phyloP scores from a whole-genome alignment of 208 protist species.

The Naegleria lovaniensis region DNA sequence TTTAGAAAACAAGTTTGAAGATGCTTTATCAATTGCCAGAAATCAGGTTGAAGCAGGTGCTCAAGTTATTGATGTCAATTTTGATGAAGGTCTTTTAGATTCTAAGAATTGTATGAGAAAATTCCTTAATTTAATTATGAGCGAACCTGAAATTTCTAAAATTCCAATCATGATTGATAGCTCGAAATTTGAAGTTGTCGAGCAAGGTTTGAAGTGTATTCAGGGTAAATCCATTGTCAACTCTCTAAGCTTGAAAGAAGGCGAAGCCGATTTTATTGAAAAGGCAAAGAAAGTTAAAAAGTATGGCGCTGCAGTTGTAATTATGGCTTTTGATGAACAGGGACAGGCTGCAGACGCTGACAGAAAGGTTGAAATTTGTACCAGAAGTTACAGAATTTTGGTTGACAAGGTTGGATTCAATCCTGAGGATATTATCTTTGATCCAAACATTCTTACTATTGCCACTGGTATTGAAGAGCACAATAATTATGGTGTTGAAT shows the following conservation, averaged over 20 bases:
- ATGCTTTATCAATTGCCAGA: slow-evolving; percentile 55
- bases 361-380: slow-evolving; percentile 83
- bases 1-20: slow-evolving; percentile 74
- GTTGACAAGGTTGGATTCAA: slow-evolving; percentile 63
- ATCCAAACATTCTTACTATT: slow-evolving; percentile 95
- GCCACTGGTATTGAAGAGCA: slow-evolving; percentile 91
- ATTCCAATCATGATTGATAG: slow-evolving; percentile 94
- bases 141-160: slow-evolving; percentile 81
- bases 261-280: slow-evolving; percentile 83
- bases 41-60: slow-evolving; percentile 85
- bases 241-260: slow-evolving; percentile 89
- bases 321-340: slow-evolving; percentile 91
- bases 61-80: slow-evolving; percentile 92
- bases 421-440: slow-evolving; percentile 90
- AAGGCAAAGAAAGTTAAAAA: slow-evolving; percentile 74
- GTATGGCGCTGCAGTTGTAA: slow-evolving; percentile 78
- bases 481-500: slow-evolving; percentile 90
- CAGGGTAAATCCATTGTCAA: slow-evolving; percentile 95
- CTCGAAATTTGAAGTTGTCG: slow-evolving; percentile 85
- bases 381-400: slow-evolving; percentile 81
- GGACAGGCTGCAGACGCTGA: slow-evolving; percentile 79
- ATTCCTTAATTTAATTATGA: slow-evolving; percentile 81
- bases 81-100: slow-evolving; percentile 93
- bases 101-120: slow-evolving; percentile 72
- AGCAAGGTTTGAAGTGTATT: slow-evolving; percentile 78